Evolutionary conservation across 805 yeast species (phyloP).

Genomic region (Yamadazyma insecticola): DNA sequence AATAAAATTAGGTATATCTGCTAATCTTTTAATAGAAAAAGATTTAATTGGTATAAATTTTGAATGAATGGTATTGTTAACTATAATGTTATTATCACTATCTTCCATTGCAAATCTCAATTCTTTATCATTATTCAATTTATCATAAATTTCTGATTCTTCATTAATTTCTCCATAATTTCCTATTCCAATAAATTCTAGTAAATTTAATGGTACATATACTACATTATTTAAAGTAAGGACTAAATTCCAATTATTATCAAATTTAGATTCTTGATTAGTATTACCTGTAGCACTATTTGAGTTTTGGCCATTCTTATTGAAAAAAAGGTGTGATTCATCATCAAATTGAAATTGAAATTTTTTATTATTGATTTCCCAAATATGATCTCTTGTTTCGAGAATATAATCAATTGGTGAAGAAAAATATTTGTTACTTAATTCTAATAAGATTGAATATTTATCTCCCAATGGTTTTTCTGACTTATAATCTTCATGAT

Average conservation of each 20-base stretch:
- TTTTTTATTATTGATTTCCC: slow-evolving; percentile 17
- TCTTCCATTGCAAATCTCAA: slow-evolving; percentile 1
- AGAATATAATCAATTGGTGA: slow-evolving; percentile 17
- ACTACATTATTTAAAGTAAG: slow-evolving; percentile 23
- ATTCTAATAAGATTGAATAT: slow-evolving; percentile 18
- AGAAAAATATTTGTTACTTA: slow-evolving; percentile 11
- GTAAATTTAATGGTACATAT: slow-evolving; percentile 20
- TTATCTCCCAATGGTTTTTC: slow-evolving; percentile 12
- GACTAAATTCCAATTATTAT: slow-evolving; percentile 19
- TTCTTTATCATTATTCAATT: slow-evolving; percentile 11
- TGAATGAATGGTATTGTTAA: slow-evolving; percentile 12
- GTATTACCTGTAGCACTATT: not conserved
- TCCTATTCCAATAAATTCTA: slow-evolving; percentile 26
- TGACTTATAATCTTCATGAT: slow-evolving; percentile 15
- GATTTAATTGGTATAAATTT: slow-evolving; percentile 18
- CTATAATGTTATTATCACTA: not conserved
- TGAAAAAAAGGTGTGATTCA: slow-evolving; percentile 5
- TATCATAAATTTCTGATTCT: slow-evolving; percentile 5
- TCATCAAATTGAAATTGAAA: slow-evolving; percentile 16
- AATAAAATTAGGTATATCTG: slow-evolving; percentile 20
- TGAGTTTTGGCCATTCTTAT: not conserved
- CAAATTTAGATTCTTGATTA: slow-evolving; percentile 3
- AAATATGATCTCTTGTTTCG: slow-evolving; percentile 15
- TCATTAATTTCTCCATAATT: slow-evolving; percentile 1
- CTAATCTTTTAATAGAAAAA: slow-evolving; percentile 18